Evolutionary conservation across 352 stramenopile genomes (phyloP).

Genomic region (Phytophthora pini): DNA sequence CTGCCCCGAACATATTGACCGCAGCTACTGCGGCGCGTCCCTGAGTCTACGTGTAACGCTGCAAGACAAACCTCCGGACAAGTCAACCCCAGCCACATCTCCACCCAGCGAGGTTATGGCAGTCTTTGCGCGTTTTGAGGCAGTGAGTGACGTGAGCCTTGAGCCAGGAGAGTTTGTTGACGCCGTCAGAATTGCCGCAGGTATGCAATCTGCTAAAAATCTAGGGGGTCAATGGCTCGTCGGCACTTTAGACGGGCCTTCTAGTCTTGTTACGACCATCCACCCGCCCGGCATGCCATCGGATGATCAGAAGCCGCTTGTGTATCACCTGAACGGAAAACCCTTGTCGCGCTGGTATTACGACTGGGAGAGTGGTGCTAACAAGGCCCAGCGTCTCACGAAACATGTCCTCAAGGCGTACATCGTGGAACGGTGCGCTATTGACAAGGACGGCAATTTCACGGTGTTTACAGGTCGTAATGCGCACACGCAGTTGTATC

Average conservation of each 20-base stretch:
- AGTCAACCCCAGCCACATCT: not conserved
- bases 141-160: constrained; percentile 39
- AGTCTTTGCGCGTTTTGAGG: constrained; percentile 45
- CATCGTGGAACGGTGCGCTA: constrained; percentile 45
- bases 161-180: constrained; percentile 48
- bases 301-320: constrained; percentile 26
- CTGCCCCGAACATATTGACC: constrained; percentile 69
- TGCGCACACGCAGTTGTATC: constrained; percentile 39
- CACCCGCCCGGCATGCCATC: constrained; percentile 10
- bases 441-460: constrained; percentile 45
- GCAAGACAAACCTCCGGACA: not conserved
- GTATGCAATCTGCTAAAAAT: constrained; percentile 55
- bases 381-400: constrained; percentile 67
- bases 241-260: constrained; percentile 46
- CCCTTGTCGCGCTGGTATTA: constrained; percentile 65
- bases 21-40: constrained; percentile 72
- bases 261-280: constrained; percentile 27
- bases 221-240: constrained; percentile 62
- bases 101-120: constrained; percentile 13
- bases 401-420: constrained; percentile 71
- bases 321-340: constrained; percentile 64
- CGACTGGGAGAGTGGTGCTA: constrained; percentile 72
- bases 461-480: constrained; percentile 16
- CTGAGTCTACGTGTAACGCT: constrained; percentile 39
- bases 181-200: constrained; percentile 37